phyloP scores from a whole-genome alignment of 2,329 filamentous ascomycete genomes.

The Aspergillus hortae region DNA sequence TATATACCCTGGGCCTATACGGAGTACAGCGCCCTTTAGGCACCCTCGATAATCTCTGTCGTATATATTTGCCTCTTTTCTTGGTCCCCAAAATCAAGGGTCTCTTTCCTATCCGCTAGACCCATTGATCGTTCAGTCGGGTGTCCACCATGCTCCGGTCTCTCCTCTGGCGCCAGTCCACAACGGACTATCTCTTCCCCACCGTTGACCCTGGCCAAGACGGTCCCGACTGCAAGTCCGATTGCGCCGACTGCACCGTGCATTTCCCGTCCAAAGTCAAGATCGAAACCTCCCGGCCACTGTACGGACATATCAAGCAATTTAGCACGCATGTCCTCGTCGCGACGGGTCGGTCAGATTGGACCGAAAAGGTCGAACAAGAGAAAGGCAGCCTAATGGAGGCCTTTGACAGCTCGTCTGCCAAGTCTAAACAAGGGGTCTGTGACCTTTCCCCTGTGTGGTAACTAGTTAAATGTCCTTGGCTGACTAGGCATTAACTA shows the following conservation, averaged over 20 bases:
- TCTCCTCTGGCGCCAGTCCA: slow-evolving; percentile 22
- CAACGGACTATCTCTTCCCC: slow-evolving; percentile 32
- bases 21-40: too few species aligned
- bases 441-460: slow-evolving; percentile 5
- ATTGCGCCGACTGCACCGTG: slow-evolving; percentile 37
- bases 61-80: neutral
- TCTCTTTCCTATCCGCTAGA: neutral
- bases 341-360: slow-evolving; percentile 37
- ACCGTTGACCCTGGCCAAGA: slow-evolving; percentile 31
- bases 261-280: slow-evolving; percentile 35
- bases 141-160: slow-evolving; percentile 28
- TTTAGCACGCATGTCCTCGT: slow-evolving; percentile 35
- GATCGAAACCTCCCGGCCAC: slow-evolving; percentile 25
- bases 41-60: too few species aligned
- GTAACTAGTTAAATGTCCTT: neutral
- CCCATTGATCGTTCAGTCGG: neutral
- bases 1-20: too few species aligned
- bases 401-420: slow-evolving; percentile 43
- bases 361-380: slow-evolving; percentile 32
- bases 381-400: slow-evolving; percentile 51
- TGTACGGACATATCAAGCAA: slow-evolving; percentile 36
- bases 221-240: slow-evolving; percentile 32
- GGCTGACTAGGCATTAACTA: neutral
- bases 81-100: neutral
- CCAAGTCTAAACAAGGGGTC: slow-evolving; percentile 66